Percentiles rank a stretch among this genome's conserved stretches.
Evolutionary conservation across 768 basidiomycete species (phyloP).

Genomic region (Aureoboletus auriporus): DNA sequence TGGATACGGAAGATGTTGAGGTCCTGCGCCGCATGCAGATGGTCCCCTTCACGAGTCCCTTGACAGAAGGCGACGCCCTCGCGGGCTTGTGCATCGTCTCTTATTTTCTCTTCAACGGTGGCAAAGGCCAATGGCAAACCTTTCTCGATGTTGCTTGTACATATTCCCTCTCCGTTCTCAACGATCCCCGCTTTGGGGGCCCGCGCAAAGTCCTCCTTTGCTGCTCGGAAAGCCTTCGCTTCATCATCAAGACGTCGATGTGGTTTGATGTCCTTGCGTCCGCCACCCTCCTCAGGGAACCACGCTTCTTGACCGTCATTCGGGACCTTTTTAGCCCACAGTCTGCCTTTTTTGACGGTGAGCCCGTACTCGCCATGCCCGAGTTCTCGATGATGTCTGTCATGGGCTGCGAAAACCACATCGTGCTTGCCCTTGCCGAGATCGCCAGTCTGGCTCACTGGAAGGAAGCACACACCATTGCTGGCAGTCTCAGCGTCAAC

Average conservation of each 20-base stretch:
- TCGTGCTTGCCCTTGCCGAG: slow-evolving; percentile 77
- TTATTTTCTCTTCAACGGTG: slow-evolving; percentile 73
- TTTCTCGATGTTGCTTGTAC: slow-evolving; percentile 61
- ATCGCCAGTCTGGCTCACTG: slow-evolving; percentile 61
- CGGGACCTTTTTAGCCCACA: slow-evolving; percentile 46
- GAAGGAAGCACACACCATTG: slow-evolving; percentile 45
- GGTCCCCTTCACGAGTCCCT: slow-evolving; percentile 15
- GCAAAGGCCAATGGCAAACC: slow-evolving; percentile 61
- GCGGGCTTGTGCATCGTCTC: slow-evolving; percentile 75
- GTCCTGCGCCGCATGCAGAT: slow-evolving; percentile 25
- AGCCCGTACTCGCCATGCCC: slow-evolving; percentile 35
- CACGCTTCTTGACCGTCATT: slow-evolving; percentile 56
- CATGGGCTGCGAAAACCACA: slow-evolving; percentile 82
- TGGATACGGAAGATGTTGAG: slow-evolving; percentile 22
- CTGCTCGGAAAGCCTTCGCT: slow-evolving; percentile 51
- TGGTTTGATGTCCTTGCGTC: slow-evolving; percentile 87
- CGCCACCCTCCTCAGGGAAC: slow-evolving; percentile 58
- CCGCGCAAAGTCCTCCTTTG: slow-evolving; percentile 42
- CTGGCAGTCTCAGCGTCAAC: slow-evolving; percentile 53
- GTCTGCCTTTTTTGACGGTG: slow-evolving; percentile 23
- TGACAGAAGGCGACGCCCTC: slow-evolving; percentile 68
- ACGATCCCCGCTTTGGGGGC: slow-evolving; percentile 32
- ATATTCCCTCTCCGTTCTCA: slow-evolving; percentile 51
- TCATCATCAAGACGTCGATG: slow-evolving; percentile 79
- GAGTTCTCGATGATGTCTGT: slow-evolving; percentile 72